These are phyloP conservation scores for Cadophora malorum DNA, from an alignment of 2,329 filamentous ascomycete genomes.

Conservation along the genomic window DNA sequence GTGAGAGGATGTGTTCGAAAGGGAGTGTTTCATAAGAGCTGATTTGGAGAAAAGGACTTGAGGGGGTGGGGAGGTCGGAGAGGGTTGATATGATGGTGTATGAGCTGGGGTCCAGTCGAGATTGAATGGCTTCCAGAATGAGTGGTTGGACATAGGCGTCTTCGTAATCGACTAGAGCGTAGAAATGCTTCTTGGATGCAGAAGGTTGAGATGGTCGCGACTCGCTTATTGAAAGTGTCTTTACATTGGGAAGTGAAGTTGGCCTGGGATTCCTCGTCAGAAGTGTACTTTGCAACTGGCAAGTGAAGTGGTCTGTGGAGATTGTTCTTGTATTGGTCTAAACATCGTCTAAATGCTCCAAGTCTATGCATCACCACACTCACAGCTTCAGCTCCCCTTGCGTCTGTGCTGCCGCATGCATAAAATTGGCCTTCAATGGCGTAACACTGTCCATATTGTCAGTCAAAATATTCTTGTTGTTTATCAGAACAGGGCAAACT, in stretches of 20 bases:
- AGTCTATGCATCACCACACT: constrained; percentile 58
- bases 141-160: constrained; percentile 90
- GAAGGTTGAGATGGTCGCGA: neutral
- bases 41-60: constrained; percentile 67
- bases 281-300: constrained; percentile 20
- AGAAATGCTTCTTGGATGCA: constrained; percentile 52
- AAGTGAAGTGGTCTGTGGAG: neutral
- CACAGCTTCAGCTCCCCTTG: constrained; percentile 82
- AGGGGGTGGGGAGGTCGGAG: constrained; percentile 42
- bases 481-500: constrained; percentile 38
- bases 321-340: constrained; percentile 42
- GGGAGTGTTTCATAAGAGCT: constrained; percentile 86
- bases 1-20: constrained; percentile 74
- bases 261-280: constrained; percentile 39
- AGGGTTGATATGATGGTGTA: constrained; percentile 62
- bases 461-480: constrained; percentile 19
- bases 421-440: constrained; percentile 90
- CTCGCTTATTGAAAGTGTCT: constrained; percentile 32
- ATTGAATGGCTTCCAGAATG: constrained; percentile 73
- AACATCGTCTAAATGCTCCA: constrained; percentile 43
- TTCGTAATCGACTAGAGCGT: constrained; percentile 83
- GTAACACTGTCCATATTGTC: constrained; percentile 69
- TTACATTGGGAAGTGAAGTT: constrained; percentile 26
- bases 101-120: constrained; percentile 60
- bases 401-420: constrained; percentile 71